Percentiles rank a stretch among this genome's conserved stretches.
Evolutionary conservation across 805 yeast genomes (phyloP).

Genomic region (Yamadazyma phyllophila): DNA sequence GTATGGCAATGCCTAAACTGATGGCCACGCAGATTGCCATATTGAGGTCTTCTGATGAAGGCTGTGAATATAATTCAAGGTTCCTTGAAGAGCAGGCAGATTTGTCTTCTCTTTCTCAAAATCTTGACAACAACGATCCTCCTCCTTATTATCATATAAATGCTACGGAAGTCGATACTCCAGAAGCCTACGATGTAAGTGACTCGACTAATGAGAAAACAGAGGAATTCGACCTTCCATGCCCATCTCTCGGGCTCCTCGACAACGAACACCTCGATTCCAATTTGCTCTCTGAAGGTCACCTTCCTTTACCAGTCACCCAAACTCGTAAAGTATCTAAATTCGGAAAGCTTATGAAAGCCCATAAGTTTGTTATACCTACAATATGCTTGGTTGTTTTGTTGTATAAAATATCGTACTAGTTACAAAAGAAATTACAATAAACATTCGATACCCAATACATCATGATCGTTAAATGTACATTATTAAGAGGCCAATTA

Average conservation of each 20-base stretch:
- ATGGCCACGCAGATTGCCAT: not conserved
- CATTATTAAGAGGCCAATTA: constrained; percentile 12
- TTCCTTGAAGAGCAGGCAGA: too few species aligned
- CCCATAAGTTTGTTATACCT: constrained; percentile 1
- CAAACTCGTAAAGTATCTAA: not conserved
- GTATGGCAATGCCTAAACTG: constrained; percentile 9
- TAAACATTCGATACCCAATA: not conserved
- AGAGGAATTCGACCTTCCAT: not conserved
- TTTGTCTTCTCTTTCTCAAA: not conserved
- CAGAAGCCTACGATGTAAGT: too few species aligned
- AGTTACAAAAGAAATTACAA: constrained; percentile 1
- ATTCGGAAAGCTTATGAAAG: not conserved
- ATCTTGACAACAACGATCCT: not conserved
- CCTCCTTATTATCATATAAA: not conserved
- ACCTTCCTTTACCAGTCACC: constrained; percentile 6
- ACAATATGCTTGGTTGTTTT: not conserved
- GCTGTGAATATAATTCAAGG: too few species aligned
- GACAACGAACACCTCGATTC: too few species aligned
- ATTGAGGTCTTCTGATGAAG: not conserved
- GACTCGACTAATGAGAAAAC: not conserved
- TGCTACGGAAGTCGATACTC: not conserved
- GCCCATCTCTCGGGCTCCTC: too few species aligned
- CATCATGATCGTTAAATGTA: constrained; percentile 6
- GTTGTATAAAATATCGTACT: constrained; percentile 5
- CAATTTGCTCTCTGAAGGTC: too few species aligned